Conservation (phyloP, 768 basidiomycete genomes). For the Termitomyces sp. region DNA sequence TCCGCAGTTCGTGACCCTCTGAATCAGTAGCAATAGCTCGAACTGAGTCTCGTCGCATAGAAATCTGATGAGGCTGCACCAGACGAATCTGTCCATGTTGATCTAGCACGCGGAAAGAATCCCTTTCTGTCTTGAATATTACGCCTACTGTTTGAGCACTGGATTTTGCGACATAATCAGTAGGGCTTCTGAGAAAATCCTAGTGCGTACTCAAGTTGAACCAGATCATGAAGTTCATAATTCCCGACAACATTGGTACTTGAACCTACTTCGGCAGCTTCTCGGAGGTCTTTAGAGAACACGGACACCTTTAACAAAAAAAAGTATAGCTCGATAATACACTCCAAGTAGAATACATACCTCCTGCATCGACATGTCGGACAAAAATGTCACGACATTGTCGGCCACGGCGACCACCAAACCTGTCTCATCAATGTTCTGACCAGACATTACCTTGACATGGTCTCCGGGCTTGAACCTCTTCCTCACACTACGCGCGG, state of each 20-base stretch:
- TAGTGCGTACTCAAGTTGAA: conserved; percentile 84
- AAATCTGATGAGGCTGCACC: conserved; percentile 92
- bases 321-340: neutral
- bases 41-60: conserved; percentile 78
- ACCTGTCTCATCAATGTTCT: conserved; percentile 93
- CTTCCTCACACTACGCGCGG: conserved; percentile 87
- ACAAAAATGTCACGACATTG: conserved; percentile 91
- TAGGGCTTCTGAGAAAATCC: neutral
- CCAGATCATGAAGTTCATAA: conserved; percentile 94
- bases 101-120: conserved; percentile 93
- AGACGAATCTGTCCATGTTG: conserved; percentile 87
- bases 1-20: conserved; percentile 79
- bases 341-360: conserved; percentile 29
- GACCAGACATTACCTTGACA: conserved; percentile 95
- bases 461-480: conserved; percentile 96
- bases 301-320: conserved; percentile 69
- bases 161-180: conserved; percentile 8
- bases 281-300: conserved; percentile 94
- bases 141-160: conserved; percentile 94
- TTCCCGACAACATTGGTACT: conserved; percentile 86
- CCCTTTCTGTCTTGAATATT: conserved; percentile 95
- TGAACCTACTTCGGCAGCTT: conserved; percentile 95
- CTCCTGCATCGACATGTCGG: conserved; percentile 97
- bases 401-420: conserved; percentile 89
- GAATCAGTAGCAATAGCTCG: conserved; percentile 86